Base-by-base conservation (phyloP, 2,329 filamentous ascomycete genomes). In the Biscogniauxia sp. region DNA sequence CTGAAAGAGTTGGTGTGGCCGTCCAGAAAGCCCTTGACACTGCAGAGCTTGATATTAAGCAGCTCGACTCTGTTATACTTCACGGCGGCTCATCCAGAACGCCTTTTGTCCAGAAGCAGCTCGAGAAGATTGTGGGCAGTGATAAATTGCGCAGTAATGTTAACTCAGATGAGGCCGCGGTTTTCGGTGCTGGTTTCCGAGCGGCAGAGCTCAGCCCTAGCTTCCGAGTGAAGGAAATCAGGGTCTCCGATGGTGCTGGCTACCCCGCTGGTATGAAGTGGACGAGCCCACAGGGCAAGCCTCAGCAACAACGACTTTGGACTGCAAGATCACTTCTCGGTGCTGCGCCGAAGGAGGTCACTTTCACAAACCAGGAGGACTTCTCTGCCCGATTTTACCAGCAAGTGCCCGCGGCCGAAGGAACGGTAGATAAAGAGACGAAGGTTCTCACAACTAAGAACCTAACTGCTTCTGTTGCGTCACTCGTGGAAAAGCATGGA, bases 141-240 rank as follows among this genome's bases (percentile, higher is more conserved):
- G 87, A 90, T 56, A 97, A 96, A 80, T 82, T 99, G 61, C 89
- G 93, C 66, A 90, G 89, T 72, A 99, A 96, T 70, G 95, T 99
- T 73, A 99, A 99, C 78, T 91, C 94, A 11, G 95, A 99, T 71
- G 95, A 99, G 78, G 90, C 95, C 23, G 95, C 95, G 55, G 95
- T 96, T 9, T 96, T 98, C 75, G 95, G 95, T 69, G 94, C 95
- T 58, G 93, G 90, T 26, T 98, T 99, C 83, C 92, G 93, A 73
- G 95, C 92, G 55, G 95, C 95, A 56, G 88, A 92, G 68, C 83
- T 99, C 61, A 97, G 92, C 77, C 93, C 94, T 50, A 94, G 91
- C 74, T 99, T 99, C 87, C 89, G 93, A 63, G 95, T 99, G 73
- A 99, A 98, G 83, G 95, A 98, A 73, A 99, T 99, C 66, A 85